phyloP scores from a whole-genome alignment of 306 rosid species.

The Mimosa pudica region DNA sequence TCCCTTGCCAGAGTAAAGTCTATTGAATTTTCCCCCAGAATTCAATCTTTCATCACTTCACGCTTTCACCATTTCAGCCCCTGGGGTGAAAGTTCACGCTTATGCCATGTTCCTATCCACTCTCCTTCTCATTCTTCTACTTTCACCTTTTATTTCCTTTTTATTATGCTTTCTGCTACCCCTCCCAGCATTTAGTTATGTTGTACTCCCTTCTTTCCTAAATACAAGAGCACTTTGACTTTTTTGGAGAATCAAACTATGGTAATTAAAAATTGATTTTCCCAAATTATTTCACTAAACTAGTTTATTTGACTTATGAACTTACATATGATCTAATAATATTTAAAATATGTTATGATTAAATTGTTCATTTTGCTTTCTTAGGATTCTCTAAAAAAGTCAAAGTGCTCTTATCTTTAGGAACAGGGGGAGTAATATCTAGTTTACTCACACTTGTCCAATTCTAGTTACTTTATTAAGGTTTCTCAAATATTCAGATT shows the following conservation, averaged over 20 bases:
- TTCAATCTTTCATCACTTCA: constrained; percentile 36
- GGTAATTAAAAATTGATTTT: too few relatives aligned
- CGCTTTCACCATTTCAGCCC: constrained; percentile 39
- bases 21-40: constrained; percentile 17
- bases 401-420: too few relatives aligned
- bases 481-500: background rate
- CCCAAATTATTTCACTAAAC: too few relatives aligned
- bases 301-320: too few relatives aligned
- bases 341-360: too few relatives aligned
- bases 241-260: too few relatives aligned
- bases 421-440: background rate
- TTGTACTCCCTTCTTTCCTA: background rate
- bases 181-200: background rate
- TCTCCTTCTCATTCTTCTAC: background rate
- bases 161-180: background rate
- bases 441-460: constrained; percentile 6
- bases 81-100: constrained; percentile 30
- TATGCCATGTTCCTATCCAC: background rate
- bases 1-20: too few relatives aligned
- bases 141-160: background rate
- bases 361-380: background rate
- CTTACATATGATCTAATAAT: too few relatives aligned
- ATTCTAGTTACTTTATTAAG: background rate
- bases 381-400: too few relatives aligned
- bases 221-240: background rate